Evolutionary conservation across 441 rosid species (phyloP).

Genomic region (Rhodomyrtus psidioides): DNA sequence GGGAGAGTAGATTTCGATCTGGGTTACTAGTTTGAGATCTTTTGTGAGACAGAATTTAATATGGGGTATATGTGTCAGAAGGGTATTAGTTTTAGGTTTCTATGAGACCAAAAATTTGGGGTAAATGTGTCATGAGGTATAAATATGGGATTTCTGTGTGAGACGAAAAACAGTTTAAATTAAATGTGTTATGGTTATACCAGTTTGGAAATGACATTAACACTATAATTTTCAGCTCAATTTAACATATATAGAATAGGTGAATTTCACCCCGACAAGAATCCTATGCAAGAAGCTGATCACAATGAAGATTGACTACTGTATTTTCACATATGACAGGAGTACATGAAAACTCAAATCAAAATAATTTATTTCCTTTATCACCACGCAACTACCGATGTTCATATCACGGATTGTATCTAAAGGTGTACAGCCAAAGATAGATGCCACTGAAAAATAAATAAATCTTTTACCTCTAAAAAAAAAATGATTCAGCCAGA

Average conservation of each 20-base stretch:
- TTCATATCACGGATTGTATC: neutral
- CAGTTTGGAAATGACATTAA: too few species aligned
- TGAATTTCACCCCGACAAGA: too few species aligned
- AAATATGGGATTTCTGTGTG: too few species aligned
- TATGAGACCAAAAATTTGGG: neutral
- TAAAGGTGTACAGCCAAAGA: neutral
- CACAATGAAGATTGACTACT: too few species aligned
- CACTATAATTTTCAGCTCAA: too few species aligned
- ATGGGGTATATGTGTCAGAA: neutral
- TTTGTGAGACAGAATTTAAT: neutral
- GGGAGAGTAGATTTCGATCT: neutral
- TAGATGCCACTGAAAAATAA: neutral
- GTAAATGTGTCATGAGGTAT: too few species aligned
- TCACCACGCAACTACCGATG: neutral
- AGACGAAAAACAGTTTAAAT: too few species aligned
- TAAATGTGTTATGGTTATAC: too few species aligned
- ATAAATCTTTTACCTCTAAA: neutral
- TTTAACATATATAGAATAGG: too few species aligned
- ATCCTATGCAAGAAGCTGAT: too few species aligned
- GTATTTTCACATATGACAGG: too few species aligned
- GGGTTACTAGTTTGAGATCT: neutral
- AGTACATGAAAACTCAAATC: neutral
- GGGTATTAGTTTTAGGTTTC: neutral
- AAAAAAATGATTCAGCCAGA: neutral
- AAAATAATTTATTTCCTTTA: neutral